These are phyloP conservation scores for Magnolia kwangsiensis DNA, from an alignment of 164 flowering plant species.

Conservation along the genomic window DNA sequence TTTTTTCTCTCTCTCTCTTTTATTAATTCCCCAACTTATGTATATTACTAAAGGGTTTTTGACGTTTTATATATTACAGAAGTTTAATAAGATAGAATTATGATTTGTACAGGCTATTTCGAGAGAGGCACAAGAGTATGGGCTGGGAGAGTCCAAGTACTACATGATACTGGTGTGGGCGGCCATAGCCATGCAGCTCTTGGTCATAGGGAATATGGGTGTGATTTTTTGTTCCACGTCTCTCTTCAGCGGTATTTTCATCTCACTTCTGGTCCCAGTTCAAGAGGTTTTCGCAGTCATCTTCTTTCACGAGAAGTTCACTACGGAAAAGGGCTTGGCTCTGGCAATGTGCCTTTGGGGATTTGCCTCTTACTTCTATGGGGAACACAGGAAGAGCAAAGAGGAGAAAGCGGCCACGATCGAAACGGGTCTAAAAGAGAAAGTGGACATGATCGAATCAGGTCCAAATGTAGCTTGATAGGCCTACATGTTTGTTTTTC, in stretches of 20 bases:
- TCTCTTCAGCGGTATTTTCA: slow-evolving; percentile 12
- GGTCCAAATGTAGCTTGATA: neutral
- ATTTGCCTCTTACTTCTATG: slow-evolving; percentile 21
- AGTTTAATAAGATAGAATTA: neutral
- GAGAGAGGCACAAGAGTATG: slow-evolving; percentile 22
- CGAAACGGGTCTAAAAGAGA: neutral
- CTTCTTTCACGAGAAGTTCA: slow-evolving; percentile 25
- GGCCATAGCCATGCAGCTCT: slow-evolving; percentile 12
- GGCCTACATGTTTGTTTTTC: neutral
- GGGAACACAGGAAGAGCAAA: slow-evolving; percentile 5
- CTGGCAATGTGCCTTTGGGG: slow-evolving; percentile 21
- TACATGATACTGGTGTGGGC: slow-evolving; percentile 10
- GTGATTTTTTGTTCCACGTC: slow-evolving; percentile 19
- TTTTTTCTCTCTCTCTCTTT: too few relatives aligned
- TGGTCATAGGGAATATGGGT: slow-evolving; percentile 11
- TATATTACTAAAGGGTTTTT: too few relatives aligned
- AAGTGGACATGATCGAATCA: neutral
- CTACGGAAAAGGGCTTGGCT: slow-evolving; percentile 24
- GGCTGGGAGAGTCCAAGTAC: slow-evolving; percentile 17
- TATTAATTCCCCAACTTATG: too few relatives aligned
- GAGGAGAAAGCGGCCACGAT: neutral
- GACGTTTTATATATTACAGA: neutral
- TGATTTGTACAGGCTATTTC: slow-evolving; percentile 16
- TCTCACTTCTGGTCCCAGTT: slow-evolving; percentile 14
- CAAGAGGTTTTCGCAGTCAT: slow-evolving; percentile 17